Base-by-base conservation (phyloP, 1,284 basidiomycete genomes). In the Amylostereum areolatum region DNA sequence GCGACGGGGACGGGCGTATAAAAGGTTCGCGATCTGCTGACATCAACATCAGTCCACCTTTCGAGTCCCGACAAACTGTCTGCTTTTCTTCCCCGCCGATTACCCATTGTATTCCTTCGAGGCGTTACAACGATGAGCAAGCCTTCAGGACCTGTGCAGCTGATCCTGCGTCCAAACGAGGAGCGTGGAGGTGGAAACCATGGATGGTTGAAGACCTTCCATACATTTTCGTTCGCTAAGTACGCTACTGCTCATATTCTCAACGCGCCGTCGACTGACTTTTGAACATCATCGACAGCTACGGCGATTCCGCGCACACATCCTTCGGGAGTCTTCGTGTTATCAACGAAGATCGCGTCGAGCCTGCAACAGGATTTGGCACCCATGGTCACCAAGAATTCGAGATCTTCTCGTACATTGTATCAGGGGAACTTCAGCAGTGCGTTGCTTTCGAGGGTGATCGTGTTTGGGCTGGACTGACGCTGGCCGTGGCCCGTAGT, bases 291-390 rank as follows among this genome's bases (percentile, higher is more conserved):
- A 12, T 33, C 35, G 39, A 2, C 34, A 43, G 52, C 18, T 30
- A 47, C 24, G 24, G 6, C 18, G 34, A 53, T 12, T 34, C 48
- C 6, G 18, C 8, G 40, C 49, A 50, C 8, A 46, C 41, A 27
- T 29, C 46, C 31, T 88, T 76, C 55, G 81, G 86, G 2, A 62
- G 77, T 27, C 74, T 91, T 4, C 79, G 87, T 3, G 83, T 89
- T 46, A 77, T 97, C 65, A 97, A 97, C 68, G 94, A 97, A 66
- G 94, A 97, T 61, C 82, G 92, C 39, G 92, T 97, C 28, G 80
- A 79, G 3, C 71, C 90, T 4, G 64, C 69, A 3, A 85, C 81
- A 3, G 95, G 94, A 0, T 97, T 98, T 59, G 92, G 90, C 4
- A 85, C 83, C 0, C 94, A 97, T 60, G 74, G 78, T 4, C 95